Percentiles rank a stretch among this genome's conserved stretches.
Conservation (phyloP, 2,329 filamentous ascomycete genomes). For the Aspergillus quadrilineatus region DNA sequence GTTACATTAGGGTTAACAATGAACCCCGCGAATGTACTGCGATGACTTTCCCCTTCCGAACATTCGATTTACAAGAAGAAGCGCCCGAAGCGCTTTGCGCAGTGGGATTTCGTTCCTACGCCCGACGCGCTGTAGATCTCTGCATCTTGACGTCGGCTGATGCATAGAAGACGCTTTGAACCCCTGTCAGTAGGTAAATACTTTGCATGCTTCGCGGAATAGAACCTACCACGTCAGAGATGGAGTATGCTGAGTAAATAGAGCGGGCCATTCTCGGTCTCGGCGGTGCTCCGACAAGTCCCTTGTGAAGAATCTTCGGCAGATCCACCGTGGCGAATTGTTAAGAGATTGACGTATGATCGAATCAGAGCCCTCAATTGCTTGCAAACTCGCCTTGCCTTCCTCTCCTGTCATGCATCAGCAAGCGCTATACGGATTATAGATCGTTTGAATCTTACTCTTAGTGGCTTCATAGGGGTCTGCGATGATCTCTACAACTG, state of each 20-base stretch:
- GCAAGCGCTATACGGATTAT: background rate
- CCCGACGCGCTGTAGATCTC: too few relatives aligned
- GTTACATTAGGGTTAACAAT: too few relatives aligned
- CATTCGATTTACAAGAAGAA: background rate
- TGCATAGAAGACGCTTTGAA: background rate
- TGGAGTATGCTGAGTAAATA: too few relatives aligned
- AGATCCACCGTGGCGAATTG: background rate
- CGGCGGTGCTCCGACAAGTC: background rate
- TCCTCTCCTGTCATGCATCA: background rate
- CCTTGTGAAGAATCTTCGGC: background rate
- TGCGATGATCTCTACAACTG: too few relatives aligned
- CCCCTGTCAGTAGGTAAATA: background rate
- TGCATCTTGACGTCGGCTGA: too few relatives aligned
- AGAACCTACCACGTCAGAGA: background rate
- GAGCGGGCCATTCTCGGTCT: background rate
- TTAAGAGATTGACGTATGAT: background rate
- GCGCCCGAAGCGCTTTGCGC: too few relatives aligned
- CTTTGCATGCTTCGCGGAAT: too few relatives aligned
- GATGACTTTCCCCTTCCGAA: too few relatives aligned
- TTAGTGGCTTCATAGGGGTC: too few relatives aligned
- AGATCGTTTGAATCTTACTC: too few relatives aligned
- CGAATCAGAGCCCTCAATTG: background rate
- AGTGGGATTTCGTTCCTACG: background rate
- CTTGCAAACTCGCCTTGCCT: background rate
- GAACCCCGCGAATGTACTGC: too few relatives aligned